Base-by-base conservation (phyloP, 1,284 basidiomycete genomes). In the Golubevia pallescens region DNA sequence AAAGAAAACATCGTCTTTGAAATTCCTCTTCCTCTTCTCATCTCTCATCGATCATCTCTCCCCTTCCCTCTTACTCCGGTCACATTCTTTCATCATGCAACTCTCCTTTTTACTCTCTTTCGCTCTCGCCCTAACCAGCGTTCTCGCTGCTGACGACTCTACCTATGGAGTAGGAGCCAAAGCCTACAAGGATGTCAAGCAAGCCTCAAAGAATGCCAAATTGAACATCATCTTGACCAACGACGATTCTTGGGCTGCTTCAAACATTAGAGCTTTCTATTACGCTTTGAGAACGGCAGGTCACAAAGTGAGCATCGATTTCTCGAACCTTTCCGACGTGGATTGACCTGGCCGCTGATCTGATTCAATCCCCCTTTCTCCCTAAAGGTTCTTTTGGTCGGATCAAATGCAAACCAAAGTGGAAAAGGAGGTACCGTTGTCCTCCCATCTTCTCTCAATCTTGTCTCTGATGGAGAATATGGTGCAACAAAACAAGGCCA, bases 361-460 rank as follows among this genome's bases (percentile, higher is more conserved):
- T 28, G 28, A 28, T 28, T 28, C 28, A 28, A 28, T 28, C 28
- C 28, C n/a, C n/a, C n/a, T n/a, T n/a, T n/a, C n/a, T n/a, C n/a
- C n/a, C n/a, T n/a, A n/a, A n/a, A n/a, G n/a, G 78, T 75, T 21
- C 67, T 74, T 4, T 53, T 81, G 56, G 73, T 76, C 20, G 68
- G 73, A 0, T 74, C 78, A 3, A 65, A 69, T 38, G 69, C 67
- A 53, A 70, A 77, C 56, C 78, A 80, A 68, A 72, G 70, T 10
- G 79, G 73, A n/a, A 77, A 70, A 57, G 79, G 77, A 14, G 75
- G 77, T 28, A 81, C 77, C 7, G 70, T 81, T 13, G 72, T 74
- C 10, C 69, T 82, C 23, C 79, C 80, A 14, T 61, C 66, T 32
- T 58, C 48, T 57, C 68, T 69, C 34, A 79, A 73, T 55, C 57